Evolutionary conservation across 179 eudicot genomes (phyloP).

Genomic region (Amaranthus tricolor): DNA sequence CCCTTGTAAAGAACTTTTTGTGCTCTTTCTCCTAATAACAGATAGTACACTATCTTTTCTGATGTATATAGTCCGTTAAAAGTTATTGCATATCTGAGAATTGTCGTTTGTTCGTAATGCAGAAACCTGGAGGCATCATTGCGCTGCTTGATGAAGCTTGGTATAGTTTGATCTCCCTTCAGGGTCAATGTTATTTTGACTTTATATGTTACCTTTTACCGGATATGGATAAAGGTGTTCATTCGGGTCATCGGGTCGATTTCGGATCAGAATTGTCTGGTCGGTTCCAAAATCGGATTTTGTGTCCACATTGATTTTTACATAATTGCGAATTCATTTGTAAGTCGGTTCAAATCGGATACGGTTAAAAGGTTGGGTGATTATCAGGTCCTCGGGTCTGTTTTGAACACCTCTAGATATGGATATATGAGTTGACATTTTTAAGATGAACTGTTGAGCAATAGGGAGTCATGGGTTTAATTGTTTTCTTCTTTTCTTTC

Average conservation of each 20-base stretch:
- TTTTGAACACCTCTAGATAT: too few species aligned
- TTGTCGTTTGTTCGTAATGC: constrained; percentile 33
- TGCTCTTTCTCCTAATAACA: constrained; percentile 8
- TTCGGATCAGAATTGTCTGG: too few species aligned
- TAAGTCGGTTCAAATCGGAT: too few species aligned
- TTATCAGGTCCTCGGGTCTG: too few species aligned
- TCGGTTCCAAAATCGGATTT: too few species aligned
- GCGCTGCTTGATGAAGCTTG: constrained; percentile 97
- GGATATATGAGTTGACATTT: not conserved
- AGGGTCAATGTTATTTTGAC: not conserved
- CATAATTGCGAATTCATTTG: too few species aligned
- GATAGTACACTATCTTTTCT: constrained; percentile 2
- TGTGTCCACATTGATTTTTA: too few species aligned
- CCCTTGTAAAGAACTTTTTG: not conserved
- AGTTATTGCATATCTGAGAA: constrained; percentile 8
- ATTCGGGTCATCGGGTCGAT: too few species aligned
- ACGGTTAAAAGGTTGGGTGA: too few species aligned
- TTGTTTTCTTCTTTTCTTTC: constrained; percentile 11
- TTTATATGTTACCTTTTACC: not conserved
- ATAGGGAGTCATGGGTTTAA: constrained; percentile 9
- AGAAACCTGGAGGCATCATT: constrained; percentile 96
- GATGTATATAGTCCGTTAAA: not conserved
- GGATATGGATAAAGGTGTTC: too few species aligned
- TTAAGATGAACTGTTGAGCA: not conserved
- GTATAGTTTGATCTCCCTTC: constrained; percentile 32